Evolutionary conservation across 169 alveolate species (phyloP).

Genomic region (Eimeria falciformis): DNA sequence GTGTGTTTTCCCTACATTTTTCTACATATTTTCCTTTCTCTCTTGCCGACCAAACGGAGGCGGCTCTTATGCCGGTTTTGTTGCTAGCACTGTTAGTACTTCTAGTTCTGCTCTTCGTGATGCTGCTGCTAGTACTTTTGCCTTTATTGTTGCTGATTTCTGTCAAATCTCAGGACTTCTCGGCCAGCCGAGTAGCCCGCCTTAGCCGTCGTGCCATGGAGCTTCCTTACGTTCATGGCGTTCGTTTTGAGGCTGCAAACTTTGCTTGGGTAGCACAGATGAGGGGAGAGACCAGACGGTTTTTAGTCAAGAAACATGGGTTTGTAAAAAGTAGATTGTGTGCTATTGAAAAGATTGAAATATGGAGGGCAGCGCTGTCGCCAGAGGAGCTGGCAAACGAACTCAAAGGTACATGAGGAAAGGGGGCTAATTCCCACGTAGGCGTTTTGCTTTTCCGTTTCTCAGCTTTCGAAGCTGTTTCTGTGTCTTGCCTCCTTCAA

Average conservation of each 20-base stretch:
- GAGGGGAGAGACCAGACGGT: slow-evolving; percentile 70
- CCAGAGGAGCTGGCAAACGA: slow-evolving; percentile 70
- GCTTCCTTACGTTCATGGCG: slow-evolving; percentile 79
- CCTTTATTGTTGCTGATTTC: too few relatives aligned
- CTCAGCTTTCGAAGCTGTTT: too few relatives aligned
- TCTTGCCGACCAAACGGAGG: too few relatives aligned
- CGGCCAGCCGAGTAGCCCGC: slow-evolving; percentile 75
- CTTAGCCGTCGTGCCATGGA: slow-evolving; percentile 75
- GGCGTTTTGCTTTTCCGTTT: too few relatives aligned
- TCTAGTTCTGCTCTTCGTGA: too few relatives aligned
- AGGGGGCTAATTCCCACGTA: too few relatives aligned
- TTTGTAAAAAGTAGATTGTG: slow-evolving; percentile 68
- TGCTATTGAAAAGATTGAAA: slow-evolving; percentile 73
- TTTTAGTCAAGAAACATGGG: slow-evolving; percentile 76
- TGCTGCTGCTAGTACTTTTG: too few relatives aligned
- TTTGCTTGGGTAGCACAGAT: slow-evolving; percentile 76
- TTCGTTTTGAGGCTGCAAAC: slow-evolving; percentile 75
- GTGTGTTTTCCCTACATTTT: too few relatives aligned
- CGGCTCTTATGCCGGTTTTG: too few relatives aligned
- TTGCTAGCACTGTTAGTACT: too few relatives aligned
- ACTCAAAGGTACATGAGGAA: slow-evolving; percentile 67
- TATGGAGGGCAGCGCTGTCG: slow-evolving; percentile 61
- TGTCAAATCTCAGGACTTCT: slow-evolving; percentile 69
- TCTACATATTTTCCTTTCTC: too few relatives aligned
- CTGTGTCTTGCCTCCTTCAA: too few relatives aligned